Evolutionary conservation across 2,329 filamentous ascomycete genomes (phyloP).

Genomic region (Zalaria sp.): DNA sequence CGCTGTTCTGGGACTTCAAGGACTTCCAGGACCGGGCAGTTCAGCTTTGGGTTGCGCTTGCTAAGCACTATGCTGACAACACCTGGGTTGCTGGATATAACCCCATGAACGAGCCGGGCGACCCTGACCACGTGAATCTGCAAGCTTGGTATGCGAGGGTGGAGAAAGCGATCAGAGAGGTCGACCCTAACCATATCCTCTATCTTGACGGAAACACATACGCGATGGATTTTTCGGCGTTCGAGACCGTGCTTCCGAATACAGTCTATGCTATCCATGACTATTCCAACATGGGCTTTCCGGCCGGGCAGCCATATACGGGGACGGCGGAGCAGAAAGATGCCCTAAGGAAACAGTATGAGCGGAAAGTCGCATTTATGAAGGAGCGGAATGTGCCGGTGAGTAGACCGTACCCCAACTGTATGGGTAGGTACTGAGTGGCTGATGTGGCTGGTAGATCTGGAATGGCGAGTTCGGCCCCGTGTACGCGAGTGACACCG

Average conservation of each 20-base stretch:
- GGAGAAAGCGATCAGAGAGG: constrained; percentile 27
- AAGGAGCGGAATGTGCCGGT: constrained; percentile 19
- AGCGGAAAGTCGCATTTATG: constrained; percentile 32
- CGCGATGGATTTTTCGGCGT: constrained; percentile 34
- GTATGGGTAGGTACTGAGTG: background rate
- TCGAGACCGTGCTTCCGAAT: constrained; percentile 29
- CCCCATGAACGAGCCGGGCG: constrained; percentile 33
- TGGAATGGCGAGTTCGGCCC: constrained; percentile 39
- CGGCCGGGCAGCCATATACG: constrained; percentile 22
- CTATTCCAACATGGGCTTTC: constrained; percentile 36
- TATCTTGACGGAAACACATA: constrained; percentile 41
- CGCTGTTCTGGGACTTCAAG: constrained; percentile 32
- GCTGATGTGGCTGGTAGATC: constrained; percentile 11
- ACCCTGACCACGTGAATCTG: constrained; percentile 28
- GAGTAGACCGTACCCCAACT: constrained; percentile 5
- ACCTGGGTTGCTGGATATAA: constrained; percentile 28
- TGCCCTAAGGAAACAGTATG: constrained; percentile 14
- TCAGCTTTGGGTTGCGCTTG: constrained; percentile 32
- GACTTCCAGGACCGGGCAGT: constrained; percentile 33
- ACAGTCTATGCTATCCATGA: constrained; percentile 37
- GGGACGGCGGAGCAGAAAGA: constrained; percentile 26
- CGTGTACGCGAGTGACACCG: constrained; percentile 30
- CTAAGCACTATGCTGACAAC: constrained; percentile 26
- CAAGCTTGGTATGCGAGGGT: constrained; percentile 29
- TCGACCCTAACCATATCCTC: constrained; percentile 33